Evolutionary conservation across 1,284 basidiomycete species (phyloP), one percentile per base, ranked within the genome.

Genomic region (Cyathus olla): DNA sequence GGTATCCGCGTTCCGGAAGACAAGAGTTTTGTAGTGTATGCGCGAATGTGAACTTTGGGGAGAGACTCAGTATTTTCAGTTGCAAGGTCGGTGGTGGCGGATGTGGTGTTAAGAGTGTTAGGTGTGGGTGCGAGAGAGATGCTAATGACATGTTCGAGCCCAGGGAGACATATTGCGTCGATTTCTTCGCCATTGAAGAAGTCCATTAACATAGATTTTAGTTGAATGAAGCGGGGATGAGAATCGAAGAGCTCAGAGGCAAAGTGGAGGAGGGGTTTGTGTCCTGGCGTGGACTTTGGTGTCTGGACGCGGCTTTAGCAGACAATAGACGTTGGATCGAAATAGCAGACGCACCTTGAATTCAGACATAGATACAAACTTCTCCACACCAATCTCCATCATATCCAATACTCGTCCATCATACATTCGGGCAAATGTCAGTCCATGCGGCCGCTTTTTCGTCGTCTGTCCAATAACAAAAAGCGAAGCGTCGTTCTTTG

Each of bases 231-330:
- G 4, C 94, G 91, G 3, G 96, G 95, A 76, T 97, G 95, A 0
- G 93, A 91, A 69, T 97, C 95, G 77, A 97, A 98, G 17, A 97
- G 85, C 64, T 95, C 94, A 2, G 95, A 97, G 29, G 95, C 95
- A 76, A 99, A 99, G 75, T 98, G 96, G 83, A 99, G 92, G 67
- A 99, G 80, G 54, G 97, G 97, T 68, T 94, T 91, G 69, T 96
- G 91, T n/a, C 97, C 97, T 29, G 94, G 89, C 4, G 95, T 92
- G 11, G 93, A 91, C 87, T 98, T 98, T 40, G 90, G 84, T 49
- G 93, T 92, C 93, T 97, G 68, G 3, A 42, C 8, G 48, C 13
- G 31, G 13, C 6, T 35, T 35, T 35, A 35, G 44, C 24, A 9
- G 39, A n/a, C 39, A 40, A 40, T 19, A 26, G 19, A 46, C 44